Evolutionary conservation across 768 basidiomycete species (phyloP).

Genomic region (Termitomyces titanicus): DNA sequence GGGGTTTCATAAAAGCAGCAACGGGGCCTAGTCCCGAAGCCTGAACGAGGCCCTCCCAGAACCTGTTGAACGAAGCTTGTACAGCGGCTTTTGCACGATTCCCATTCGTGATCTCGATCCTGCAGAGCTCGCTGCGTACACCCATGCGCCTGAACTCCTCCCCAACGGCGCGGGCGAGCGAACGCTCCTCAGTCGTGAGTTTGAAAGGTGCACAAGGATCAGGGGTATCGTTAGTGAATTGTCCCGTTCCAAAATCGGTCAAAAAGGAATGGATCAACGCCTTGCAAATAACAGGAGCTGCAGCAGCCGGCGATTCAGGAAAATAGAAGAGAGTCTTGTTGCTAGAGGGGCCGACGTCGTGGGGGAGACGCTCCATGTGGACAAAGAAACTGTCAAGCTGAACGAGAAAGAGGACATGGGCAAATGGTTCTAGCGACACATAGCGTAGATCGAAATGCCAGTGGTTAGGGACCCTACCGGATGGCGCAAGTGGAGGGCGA

Average conservation of each 20-base stretch:
- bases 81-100: neutral
- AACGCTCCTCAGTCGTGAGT: constrained; percentile 21
- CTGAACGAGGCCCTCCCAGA: constrained; percentile 5
- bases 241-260: neutral
- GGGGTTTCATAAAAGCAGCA: constrained; percentile 1
- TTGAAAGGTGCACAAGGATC: constrained; percentile 18
- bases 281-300: constrained; percentile 26
- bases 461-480: constrained; percentile 21
- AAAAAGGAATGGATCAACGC: constrained; percentile 26
- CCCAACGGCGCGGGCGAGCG: constrained; percentile 22
- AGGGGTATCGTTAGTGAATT: neutral
- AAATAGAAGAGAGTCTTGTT: constrained; percentile 23
- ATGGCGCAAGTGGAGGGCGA: constrained; percentile 14
- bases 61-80: constrained; percentile 5
- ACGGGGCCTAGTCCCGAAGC: constrained; percentile 3
- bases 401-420: constrained; percentile 25
- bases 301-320: constrained; percentile 26
- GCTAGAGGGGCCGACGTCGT: neutral
- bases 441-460: constrained; percentile 37
- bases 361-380: constrained; percentile 17
- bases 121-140: constrained; percentile 22
- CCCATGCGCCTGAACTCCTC: constrained; percentile 25
- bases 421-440: constrained; percentile 28
- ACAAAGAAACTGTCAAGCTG: constrained; percentile 24
- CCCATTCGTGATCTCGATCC: constrained; percentile 15